Conservation (phyloP, 768 basidiomycete genomes). For the Rhizopogon roseolus region DNA sequence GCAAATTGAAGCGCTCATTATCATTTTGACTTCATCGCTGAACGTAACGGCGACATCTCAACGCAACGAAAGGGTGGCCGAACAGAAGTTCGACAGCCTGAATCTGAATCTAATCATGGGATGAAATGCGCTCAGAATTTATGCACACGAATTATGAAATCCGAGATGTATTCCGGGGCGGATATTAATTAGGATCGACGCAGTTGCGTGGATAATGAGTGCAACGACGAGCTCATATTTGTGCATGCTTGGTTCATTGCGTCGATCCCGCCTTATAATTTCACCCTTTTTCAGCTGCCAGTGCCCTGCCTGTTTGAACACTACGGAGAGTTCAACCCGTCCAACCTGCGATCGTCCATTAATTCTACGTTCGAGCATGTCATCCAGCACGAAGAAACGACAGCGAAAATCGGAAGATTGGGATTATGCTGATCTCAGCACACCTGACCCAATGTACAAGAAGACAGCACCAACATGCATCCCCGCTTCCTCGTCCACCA, state of each 20-base stretch:
- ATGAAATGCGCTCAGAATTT: too few species aligned
- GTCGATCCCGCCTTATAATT: neutral
- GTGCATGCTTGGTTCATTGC: neutral
- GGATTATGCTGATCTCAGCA: conserved; percentile 7
- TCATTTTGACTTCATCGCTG: neutral
- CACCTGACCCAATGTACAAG: conserved; percentile 6
- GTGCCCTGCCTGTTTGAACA: neutral
- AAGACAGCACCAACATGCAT: conserved; percentile 2
- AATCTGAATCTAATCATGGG: too few species aligned
- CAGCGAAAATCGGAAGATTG: conserved; percentile 4
- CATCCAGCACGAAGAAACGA: conserved; percentile 3
- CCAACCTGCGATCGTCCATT: too few species aligned
- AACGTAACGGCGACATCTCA: too few species aligned
- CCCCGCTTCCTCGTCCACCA: neutral
- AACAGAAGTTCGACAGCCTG: too few species aligned
- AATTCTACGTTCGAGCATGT: neutral
- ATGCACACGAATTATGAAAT: neutral
- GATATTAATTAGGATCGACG: neutral
- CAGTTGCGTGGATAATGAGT: neutral
- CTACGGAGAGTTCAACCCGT: neutral
- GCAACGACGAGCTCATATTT: neutral
- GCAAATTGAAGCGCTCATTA: neutral
- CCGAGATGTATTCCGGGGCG: neutral
- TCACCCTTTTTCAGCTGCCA: neutral
- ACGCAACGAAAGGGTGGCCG: too few species aligned